Base-by-base conservation (phyloP, 768 basidiomycete species). In the Ramaria sp. region DNA sequence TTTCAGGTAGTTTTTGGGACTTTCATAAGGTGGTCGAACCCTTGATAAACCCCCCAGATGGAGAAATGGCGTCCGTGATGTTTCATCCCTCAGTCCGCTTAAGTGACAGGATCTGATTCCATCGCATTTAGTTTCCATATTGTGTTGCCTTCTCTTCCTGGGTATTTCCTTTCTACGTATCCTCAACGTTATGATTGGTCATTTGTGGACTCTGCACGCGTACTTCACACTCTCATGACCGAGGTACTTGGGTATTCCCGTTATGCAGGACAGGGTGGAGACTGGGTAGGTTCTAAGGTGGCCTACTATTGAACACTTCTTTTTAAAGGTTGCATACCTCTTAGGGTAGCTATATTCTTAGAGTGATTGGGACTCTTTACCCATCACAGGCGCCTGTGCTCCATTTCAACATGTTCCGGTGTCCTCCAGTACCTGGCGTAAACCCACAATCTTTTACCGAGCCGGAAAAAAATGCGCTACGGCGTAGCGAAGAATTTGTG, bases 321-420 rank as follows among this genome's bases (percentile, higher is more conserved):
- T 10, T 13, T 7, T 13, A 4, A 10, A 37, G 34, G 13, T 13
- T 37, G 34, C 13, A 37, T 10, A 10, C 34, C 34, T 9, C 19
- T 45, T 34, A 61, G 61, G 61, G 61, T 6, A 60, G 50, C 13
- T 60, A 60, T 43, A 62, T 63, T 48, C 57, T 63, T n/a, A 45
- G 63, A 10, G 45, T 49, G 11, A 58, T 61, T 20, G 62, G 57
- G 19, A 39, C 30, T 20, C 43, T 60, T 10, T 60, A 58, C 51
- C 57, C 57, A 20, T 49, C 50, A 30, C 34, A 31, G n/a, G 57
- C 57, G 12, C 61, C 51, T 41, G 27, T 62, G 17, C 33, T 60
- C 24, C 63, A 63, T 51, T 62, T 63, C 61, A 63, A 63, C 45
- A 60, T 62, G 62, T 63, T 62, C 38, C 53, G 59, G 19, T 51